phyloP scores from a whole-genome alignment of 345 rosid species.

The Boechera divaricarpa region DNA sequence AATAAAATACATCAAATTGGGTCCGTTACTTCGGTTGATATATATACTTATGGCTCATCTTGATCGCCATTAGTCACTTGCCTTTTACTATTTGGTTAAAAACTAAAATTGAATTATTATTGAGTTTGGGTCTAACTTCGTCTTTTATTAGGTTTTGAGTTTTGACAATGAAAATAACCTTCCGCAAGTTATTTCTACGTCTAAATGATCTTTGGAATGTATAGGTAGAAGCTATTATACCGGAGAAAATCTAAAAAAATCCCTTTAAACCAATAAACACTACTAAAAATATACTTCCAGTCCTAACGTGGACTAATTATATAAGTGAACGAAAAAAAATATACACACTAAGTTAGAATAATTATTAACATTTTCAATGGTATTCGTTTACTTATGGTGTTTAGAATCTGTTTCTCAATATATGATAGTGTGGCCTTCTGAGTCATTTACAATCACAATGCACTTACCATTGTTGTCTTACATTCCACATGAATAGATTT shows the following conservation, averaged over 20 bases:
- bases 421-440: slow-evolving; percentile 7
- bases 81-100: not conserved
- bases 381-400: not conserved
- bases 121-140: not conserved
- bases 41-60: slow-evolving; percentile 7
- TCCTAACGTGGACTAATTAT: not conserved
- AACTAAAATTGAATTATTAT: not conserved
- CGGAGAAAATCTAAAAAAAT: not conserved
- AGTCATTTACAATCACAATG: slow-evolving; percentile 8
- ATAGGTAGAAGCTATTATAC: not conserved
- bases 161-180: not conserved
- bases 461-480: slow-evolving; percentile 1
- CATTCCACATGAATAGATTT: not conserved
- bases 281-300: not conserved
- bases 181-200: not conserved
- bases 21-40: not conserved
- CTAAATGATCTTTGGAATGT: not conserved
- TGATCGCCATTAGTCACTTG: slow-evolving; percentile 8
- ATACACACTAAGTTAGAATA: not conserved
- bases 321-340: not conserved
- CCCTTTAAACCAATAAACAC: too few species aligned
- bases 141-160: not conserved
- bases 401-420: not conserved
- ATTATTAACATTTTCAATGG: not conserved
- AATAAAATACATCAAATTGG: not conserved